Percentiles rank a stretch among this genome's conserved stretches.
These are phyloP conservation scores for Podospora conica DNA, from an alignment of 495 filamentous ascomycete species.

Conservation along the genomic window DNA sequence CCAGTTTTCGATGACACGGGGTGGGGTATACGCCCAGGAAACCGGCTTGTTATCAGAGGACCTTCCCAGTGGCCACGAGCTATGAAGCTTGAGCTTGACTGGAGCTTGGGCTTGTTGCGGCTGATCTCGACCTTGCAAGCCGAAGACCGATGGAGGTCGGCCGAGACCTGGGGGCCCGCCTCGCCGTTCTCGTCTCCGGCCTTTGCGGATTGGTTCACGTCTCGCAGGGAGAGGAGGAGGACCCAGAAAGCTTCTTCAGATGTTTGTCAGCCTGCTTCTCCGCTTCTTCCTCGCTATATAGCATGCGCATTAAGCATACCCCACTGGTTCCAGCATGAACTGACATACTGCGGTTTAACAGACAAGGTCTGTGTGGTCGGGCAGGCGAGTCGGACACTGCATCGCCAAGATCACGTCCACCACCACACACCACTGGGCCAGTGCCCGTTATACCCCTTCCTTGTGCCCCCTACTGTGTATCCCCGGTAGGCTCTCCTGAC, in stretches of 20 bases:
- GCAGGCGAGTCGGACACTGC: not conserved
- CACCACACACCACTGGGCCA: not conserved
- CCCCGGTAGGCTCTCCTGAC: not conserved
- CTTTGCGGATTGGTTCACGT: not conserved
- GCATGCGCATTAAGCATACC: constrained; percentile 14
- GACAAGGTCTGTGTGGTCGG: constrained; percentile 1
- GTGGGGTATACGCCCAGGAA: constrained; percentile 17
- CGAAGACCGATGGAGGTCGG: constrained; percentile 5
- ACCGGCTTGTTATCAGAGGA: constrained; percentile 13
- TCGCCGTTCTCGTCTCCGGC: not conserved
- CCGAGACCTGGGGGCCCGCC: not conserved
- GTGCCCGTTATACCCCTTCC: constrained; percentile 1
- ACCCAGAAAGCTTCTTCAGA: constrained; percentile 4
- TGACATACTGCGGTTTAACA: constrained; percentile 6
- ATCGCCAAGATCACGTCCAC: not conserved
- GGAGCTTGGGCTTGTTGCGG: constrained; percentile 12
- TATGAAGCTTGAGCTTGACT: not conserved
- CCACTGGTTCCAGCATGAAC: constrained; percentile 21
- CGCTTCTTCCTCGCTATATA: constrained; percentile 11
- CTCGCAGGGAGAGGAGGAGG: constrained; percentile 1
- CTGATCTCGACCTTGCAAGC: constrained; percentile 16
- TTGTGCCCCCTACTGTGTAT: not conserved
- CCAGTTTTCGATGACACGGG: constrained; percentile 13
- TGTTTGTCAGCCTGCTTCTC: constrained; percentile 15
- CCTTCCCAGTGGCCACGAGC: not conserved